These are phyloP conservation scores for Hymenoscyphus fructigenus DNA, from an alignment of 2,329 filamentous ascomycete genomes.

Conservation along the genomic window DNA sequence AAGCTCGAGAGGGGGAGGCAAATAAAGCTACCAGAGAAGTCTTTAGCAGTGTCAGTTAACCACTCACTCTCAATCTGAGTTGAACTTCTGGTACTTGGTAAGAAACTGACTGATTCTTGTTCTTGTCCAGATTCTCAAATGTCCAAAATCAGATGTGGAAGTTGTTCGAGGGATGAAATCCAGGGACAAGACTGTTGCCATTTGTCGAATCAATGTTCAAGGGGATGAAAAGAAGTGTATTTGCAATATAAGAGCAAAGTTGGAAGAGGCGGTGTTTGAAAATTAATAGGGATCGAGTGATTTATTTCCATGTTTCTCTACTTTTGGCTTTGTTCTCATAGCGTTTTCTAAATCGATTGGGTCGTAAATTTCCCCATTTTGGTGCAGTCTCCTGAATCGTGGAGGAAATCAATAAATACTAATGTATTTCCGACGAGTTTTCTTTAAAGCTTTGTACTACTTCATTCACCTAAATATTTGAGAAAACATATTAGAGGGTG, in stretches of 20 bases:
- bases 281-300: background rate
- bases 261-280: slow-evolving; percentile 24
- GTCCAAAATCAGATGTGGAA: slow-evolving; percentile 63
- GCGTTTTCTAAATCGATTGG: too few species aligned
- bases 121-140: slow-evolving; percentile 49
- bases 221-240: slow-evolving; percentile 38
- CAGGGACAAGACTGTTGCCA: slow-evolving; percentile 59
- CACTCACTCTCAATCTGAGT: background rate
- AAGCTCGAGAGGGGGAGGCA: slow-evolving; percentile 64
- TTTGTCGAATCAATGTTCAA: slow-evolving; percentile 34
- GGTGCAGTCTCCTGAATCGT: too few species aligned
- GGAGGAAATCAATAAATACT: too few species aligned
- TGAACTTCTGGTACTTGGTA: too few species aligned
- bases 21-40: slow-evolving; percentile 65
- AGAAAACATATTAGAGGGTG: too few species aligned
- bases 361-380: too few species aligned
- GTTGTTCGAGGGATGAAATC: slow-evolving; percentile 64
- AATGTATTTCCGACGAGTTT: too few species aligned
- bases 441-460: too few species aligned
- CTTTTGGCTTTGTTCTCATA: too few species aligned
- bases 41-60: slow-evolving; percentile 53
- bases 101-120: background rate
- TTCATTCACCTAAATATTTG: too few species aligned
- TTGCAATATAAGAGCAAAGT: slow-evolving; percentile 24
- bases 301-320: too few species aligned